Percentiles rank a stretch among this genome's conserved stretches.
Conservation (phyloP, 2,329 filamentous ascomycete species). For the Ascochyta viciae-villosae region DNA sequence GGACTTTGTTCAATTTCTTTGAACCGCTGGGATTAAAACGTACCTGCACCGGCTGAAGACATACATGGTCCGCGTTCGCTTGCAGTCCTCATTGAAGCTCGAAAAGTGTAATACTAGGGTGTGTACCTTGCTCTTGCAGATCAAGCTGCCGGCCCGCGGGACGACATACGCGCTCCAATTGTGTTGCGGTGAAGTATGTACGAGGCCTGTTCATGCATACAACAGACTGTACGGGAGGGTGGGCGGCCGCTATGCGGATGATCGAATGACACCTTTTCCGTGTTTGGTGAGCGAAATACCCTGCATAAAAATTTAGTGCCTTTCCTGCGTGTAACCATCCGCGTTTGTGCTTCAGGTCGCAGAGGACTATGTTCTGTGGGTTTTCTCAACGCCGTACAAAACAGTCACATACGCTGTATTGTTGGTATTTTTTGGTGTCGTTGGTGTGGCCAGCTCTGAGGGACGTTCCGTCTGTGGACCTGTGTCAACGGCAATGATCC, state of each 20-base stretch:
- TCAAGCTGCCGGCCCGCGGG: slow-evolving; percentile 45
- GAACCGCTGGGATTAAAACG: slow-evolving; percentile 32
- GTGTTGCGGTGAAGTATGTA: slow-evolving; percentile 21
- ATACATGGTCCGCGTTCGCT: slow-evolving; percentile 40
- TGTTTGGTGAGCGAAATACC: slow-evolving; percentile 25
- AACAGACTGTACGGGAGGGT: slow-evolving; percentile 27
- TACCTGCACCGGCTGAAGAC: slow-evolving; percentile 48
- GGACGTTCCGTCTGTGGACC: background rate
- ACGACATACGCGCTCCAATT: slow-evolving; percentile 43
- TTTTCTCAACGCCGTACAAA: background rate
- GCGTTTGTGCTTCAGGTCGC: slow-evolving; percentile 7
- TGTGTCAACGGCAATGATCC: background rate
- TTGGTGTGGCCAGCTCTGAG: background rate
- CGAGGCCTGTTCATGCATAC: slow-evolving; percentile 40
- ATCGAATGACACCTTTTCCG: slow-evolving; percentile 31
- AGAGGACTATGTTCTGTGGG: background rate
- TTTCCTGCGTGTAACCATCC: slow-evolving; percentile 10
- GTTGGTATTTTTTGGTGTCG: background rate
- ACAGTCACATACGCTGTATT: slow-evolving; percentile 4
- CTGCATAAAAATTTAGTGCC: slow-evolving; percentile 26
- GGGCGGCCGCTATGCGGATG: slow-evolving; percentile 39
- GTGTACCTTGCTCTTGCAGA: slow-evolving; percentile 47
- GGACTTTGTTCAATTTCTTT: slow-evolving; percentile 39
- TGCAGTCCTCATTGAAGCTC: slow-evolving; percentile 39
- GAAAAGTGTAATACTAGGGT: slow-evolving; percentile 37